Percentiles rank a stretch among this genome's conserved stretches.
Evolutionary conservation across 108 stramenopile species (phyloP).

Genomic region (Stephanodiscus triporus): DNA sequence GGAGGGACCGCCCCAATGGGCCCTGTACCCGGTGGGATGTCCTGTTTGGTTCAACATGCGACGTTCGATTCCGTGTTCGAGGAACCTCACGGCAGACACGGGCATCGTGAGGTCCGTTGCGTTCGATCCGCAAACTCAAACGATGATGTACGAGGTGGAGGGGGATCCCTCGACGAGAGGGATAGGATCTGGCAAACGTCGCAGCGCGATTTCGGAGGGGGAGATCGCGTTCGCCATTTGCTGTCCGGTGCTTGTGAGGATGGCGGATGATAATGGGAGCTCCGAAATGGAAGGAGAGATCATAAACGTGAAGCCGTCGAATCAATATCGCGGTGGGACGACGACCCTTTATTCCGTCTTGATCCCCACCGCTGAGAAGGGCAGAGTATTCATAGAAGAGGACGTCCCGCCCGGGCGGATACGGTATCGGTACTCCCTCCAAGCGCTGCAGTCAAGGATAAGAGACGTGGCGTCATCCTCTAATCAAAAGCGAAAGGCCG

Average conservation of each 20-base stretch:
- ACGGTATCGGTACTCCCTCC: not conserved
- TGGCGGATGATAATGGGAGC: not conserved
- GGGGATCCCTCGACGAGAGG: too few relatives aligned
- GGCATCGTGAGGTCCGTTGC: conserved; percentile 1
- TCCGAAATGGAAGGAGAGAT: conserved; percentile 6
- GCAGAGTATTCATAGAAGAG: not conserved
- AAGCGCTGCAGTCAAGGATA: not conserved
- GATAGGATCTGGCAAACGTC: not conserved
- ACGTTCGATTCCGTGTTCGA: conserved; percentile 6
- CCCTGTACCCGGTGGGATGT: conserved; percentile 9
- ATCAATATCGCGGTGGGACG: not conserved
- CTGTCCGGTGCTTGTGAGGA: conserved; percentile 10
- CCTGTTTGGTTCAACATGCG: conserved; percentile 14
- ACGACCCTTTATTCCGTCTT: not conserved
- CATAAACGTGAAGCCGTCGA: conserved; percentile 1
- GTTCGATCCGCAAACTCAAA: not conserved
- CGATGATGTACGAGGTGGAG: not conserved
- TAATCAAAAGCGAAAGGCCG: not conserved
- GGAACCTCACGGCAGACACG: not conserved
- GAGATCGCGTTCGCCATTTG: conserved; percentile 2
- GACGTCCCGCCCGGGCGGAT: not conserved
- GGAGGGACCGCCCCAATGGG: not conserved
- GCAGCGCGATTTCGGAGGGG: not conserved
- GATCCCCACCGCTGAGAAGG: not conserved
- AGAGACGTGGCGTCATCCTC: not conserved